A percentile compares a stretch with the other conserved stretches of the same genome.
These are phyloP conservation scores for Fusarium siculi DNA, from an alignment of 2,329 filamentous ascomycete genomes.

Conservation along the genomic window DNA sequence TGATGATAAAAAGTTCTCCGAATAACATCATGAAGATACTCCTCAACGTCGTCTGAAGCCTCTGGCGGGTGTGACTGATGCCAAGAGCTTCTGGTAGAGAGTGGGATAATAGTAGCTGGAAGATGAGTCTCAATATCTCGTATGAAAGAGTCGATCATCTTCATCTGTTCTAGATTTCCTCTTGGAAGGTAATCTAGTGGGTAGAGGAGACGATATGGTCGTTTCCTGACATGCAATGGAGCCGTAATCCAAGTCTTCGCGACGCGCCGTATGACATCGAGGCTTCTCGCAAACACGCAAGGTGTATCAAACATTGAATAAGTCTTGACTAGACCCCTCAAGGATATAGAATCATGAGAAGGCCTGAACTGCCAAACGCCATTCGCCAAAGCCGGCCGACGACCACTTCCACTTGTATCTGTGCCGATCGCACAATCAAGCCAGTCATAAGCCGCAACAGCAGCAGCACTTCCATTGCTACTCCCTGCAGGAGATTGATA, in stretches of 20 bases:
- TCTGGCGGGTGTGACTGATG: neutral
- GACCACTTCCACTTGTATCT: constrained; percentile 48
- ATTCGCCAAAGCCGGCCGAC: constrained; percentile 54
- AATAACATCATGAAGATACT: neutral
- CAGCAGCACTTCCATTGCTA: constrained; percentile 53
- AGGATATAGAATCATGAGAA: neutral
- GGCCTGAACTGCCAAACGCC: constrained; percentile 47
- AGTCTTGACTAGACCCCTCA: accelerated
- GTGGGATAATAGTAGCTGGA: neutral
- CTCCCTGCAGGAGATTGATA: constrained; percentile 59
- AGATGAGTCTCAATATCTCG: neutral
- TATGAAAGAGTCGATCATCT: neutral
- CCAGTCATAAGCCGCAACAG: constrained; percentile 56
- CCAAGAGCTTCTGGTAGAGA: neutral
- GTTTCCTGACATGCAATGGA: accelerated
- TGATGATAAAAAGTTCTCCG: neutral
- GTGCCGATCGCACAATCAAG: constrained; percentile 46
- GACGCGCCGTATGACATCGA: neutral
- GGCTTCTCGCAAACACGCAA: neutral
- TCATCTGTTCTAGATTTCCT: neutral
- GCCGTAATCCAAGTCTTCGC: neutral
- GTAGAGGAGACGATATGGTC: neutral
- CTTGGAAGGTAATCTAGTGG: neutral
- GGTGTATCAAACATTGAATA: neutral
- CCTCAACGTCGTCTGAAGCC: neutral